phyloP scores from a whole-genome alignment of 805 yeast species.

The Candida lessepsii region DNA sequence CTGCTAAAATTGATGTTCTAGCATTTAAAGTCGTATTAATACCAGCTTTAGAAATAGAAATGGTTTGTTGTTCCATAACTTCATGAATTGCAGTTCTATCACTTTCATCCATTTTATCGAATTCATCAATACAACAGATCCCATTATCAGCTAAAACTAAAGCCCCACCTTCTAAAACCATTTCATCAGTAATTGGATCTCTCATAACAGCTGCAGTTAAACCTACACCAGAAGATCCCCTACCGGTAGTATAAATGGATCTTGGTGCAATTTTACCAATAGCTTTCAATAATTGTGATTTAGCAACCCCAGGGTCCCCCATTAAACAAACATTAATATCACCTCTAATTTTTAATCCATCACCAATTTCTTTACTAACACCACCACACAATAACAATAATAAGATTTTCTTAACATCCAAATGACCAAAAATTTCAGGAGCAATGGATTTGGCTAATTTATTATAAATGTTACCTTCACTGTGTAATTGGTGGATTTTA shows the following conservation, averaged over 20 bases:
- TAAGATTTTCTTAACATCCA: slow-evolving; percentile 89
- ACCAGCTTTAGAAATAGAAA: slow-evolving; percentile 96
- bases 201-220: slow-evolving; percentile 98
- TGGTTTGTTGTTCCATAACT: slow-evolving; percentile 99
- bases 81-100: slow-evolving; percentile 98
- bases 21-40: slow-evolving; percentile 95
- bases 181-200: slow-evolving; percentile 98
- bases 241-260: slow-evolving; percentile 96
- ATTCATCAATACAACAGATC: slow-evolving; percentile 97
- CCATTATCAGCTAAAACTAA: slow-evolving; percentile 96
- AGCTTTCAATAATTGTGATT: slow-evolving; percentile 90
- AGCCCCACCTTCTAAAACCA: slow-evolving; percentile 98
- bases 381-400: slow-evolving; percentile 88
- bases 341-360: slow-evolving; percentile 96
- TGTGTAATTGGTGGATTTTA: slow-evolving; percentile 53
- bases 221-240: slow-evolving; percentile 99
- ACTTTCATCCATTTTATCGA: slow-evolving; percentile 96
- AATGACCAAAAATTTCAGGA: slow-evolving; percentile 94
- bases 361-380: slow-evolving; percentile 90
- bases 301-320: slow-evolving; percentile 99
- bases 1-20: slow-evolving; percentile 91
- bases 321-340: slow-evolving; percentile 92
- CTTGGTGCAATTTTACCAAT: slow-evolving; percentile 92
- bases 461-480: slow-evolving; percentile 71
- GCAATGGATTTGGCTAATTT: slow-evolving; percentile 87